Evolutionary conservation across 306 rosid genomes (phyloP).

Genomic region (Gillenia trifoliata): DNA sequence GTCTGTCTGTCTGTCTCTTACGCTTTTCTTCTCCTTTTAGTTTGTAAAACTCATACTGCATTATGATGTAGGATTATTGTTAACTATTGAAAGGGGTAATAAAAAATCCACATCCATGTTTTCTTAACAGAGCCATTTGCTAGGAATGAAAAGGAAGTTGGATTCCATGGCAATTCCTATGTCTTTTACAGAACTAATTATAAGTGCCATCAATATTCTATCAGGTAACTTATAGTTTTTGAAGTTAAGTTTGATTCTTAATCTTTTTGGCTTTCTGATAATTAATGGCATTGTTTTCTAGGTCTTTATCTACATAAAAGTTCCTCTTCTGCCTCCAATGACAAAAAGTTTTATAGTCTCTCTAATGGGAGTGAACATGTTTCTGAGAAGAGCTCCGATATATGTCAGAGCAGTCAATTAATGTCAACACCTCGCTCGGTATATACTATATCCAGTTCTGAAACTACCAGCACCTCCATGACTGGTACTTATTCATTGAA

Average conservation of each 20-base stretch:
- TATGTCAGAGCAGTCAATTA: constrained; percentile 33
- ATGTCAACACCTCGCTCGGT: constrained; percentile 35
- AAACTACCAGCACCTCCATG: constrained; percentile 67
- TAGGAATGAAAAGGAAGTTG: constrained; percentile 63
- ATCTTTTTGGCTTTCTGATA: constrained; percentile 24
- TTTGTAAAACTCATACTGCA: background rate
- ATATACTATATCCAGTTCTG: constrained; percentile 42
- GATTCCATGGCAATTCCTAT: constrained; percentile 32
- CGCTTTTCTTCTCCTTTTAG: background rate
- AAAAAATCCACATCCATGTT: constrained; percentile 19
- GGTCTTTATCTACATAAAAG: constrained; percentile 35
- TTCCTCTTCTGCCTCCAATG: constrained; percentile 23
- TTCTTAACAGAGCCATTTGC: constrained; percentile 73
- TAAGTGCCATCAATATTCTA: constrained; percentile 66
- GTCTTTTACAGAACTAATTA: constrained; percentile 62
- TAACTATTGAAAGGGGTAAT: background rate
- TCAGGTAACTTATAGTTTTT: constrained; percentile 55
- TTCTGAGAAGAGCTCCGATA: constrained; percentile 39
- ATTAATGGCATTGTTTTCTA: constrained; percentile 29
- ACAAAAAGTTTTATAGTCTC: constrained; percentile 16
- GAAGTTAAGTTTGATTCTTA: constrained; percentile 15
- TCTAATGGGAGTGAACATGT: constrained; percentile 18
- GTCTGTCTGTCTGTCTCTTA: background rate
- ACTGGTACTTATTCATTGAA: constrained; percentile 46
- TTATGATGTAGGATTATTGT: background rate